Conservation (phyloP, 2,329 filamentous ascomycete species). For the Fusarium newnesense region DNA sequence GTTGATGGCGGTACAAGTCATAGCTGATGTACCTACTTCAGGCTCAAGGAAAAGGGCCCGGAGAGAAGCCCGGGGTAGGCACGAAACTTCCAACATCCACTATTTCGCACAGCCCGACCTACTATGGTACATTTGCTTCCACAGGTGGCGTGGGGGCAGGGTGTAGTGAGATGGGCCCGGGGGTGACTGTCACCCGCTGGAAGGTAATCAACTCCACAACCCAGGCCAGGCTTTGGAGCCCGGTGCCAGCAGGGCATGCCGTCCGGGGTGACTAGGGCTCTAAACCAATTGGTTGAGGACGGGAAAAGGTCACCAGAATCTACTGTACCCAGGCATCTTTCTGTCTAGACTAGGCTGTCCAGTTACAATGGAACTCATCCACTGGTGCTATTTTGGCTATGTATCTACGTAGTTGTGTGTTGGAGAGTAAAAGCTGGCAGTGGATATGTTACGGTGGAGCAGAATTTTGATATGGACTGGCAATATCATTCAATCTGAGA, state of each 20-base stretch:
- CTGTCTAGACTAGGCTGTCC: neutral
- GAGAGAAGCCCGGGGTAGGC: conserved; percentile 43
- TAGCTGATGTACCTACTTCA: conserved; percentile 34
- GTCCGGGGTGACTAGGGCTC: conserved; percentile 11
- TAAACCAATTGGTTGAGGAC: neutral
- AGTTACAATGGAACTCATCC: neutral
- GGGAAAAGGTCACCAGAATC: conserved; percentile 7
- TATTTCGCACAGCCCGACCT: conserved; percentile 18
- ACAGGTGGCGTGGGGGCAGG: conserved; percentile 37
- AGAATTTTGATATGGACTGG: conserved; percentile 15
- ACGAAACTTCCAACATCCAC: conserved; percentile 30
- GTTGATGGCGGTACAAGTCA: conserved; percentile 39
- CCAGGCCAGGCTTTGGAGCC: conserved; percentile 3
- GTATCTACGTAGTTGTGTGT: neutral
- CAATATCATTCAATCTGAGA: neutral
- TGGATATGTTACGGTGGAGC: conserved; percentile 21
- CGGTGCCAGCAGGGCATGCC: conserved; percentile 5
- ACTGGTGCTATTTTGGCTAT: neutral
- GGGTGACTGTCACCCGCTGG: conserved; percentile 31
- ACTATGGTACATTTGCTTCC: conserved; percentile 12
- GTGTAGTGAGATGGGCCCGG: conserved; percentile 35
- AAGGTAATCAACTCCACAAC: neutral
- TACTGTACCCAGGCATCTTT: conserved; percentile 1
- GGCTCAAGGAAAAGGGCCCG: conserved; percentile 33
- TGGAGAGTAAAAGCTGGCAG: conserved; percentile 8